Base-by-base conservation (phyloP, 495 filamentous ascomycete genomes). In the Lasiosphaeriaceae sp. region DNA sequence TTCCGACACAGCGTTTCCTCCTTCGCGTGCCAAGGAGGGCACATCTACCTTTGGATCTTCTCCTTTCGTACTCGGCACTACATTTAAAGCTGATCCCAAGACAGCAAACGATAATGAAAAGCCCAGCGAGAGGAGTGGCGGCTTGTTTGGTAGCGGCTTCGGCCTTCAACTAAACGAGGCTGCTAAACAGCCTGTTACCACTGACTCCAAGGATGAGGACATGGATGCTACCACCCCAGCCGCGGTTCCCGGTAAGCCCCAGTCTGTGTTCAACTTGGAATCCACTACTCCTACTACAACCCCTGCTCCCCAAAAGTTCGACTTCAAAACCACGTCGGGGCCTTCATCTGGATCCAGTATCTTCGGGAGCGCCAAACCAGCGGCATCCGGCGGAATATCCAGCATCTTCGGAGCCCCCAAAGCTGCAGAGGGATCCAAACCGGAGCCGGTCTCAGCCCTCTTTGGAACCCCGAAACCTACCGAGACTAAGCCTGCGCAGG, bases 1-100 rank as follows among this genome's bases (percentile, higher is more conserved):
- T 35, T 61, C 77, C 0, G 68, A 68, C 9, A 73, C 71, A 14
- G 66, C 71, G 8, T 80, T 79, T 58, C 73, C 68, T 0, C 66
- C 70, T 29, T 61, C 71, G 1, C 47, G 72, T 11, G 60, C 61
- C 17, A 70, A 68, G 47, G 58, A 71, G 7, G 62, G 59, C 3
- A 66, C 65, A 47, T 49, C 73, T 45, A 66, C 74, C 41, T 86
- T 91, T 66, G 83, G 85, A 16, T 66, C 76, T 34, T 72, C 75
- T 50, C 77, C 80, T 0, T 96, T 97, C 67, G 83, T 84, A 22
- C 77, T 97, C 20, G 86, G 82, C 2, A 89, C 87, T 44, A 87
- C 84, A 14, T 97, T 97, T 72, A 91, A 94, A 68, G 78, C 78
- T 26, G 92, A 96, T 65, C 80, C 79, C 9, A 48, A 61, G 19